These are phyloP conservation scores for Cantharellus anzutake DNA, from an alignment of 768 basidiomycete genomes.

Conservation along the genomic window DNA sequence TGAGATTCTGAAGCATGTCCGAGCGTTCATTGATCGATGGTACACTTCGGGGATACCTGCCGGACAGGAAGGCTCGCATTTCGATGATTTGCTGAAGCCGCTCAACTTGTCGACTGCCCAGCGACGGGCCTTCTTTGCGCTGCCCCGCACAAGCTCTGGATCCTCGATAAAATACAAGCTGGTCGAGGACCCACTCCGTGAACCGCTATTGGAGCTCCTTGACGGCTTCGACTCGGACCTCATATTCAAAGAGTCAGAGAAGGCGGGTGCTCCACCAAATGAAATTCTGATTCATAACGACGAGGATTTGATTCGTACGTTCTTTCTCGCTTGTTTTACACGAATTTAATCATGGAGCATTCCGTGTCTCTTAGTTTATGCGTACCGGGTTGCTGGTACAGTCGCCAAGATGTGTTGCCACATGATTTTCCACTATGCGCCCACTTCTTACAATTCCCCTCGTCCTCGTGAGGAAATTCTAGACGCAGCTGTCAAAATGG, in stretches of 20 bases:
- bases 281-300: no score
- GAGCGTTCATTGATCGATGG: background rate
- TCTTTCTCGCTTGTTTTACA: background rate
- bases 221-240: slow-evolving; percentile 10
- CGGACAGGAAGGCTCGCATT: background rate
- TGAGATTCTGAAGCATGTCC: background rate
- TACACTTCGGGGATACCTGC: background rate
- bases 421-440: background rate
- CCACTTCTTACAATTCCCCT: background rate
- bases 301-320: background rate
- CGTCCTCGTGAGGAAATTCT: background rate
- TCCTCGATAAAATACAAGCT: no score
- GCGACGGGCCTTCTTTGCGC: slow-evolving; percentile 7
- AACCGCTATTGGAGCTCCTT: slow-evolving; percentile 10
- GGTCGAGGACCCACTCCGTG: slow-evolving; percentile 4
- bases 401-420: slow-evolving; percentile 17
- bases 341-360: slow-evolving; percentile 12
- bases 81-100: background rate
- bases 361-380: slow-evolving; percentile 18
- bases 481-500: background rate
- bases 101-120: slow-evolving; percentile 3
- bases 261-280: background rate
- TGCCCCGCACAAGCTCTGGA: background rate
- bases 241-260: slow-evolving; percentile 4
- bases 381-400: slow-evolving; percentile 20